These are phyloP conservation scores for Lomentospora prolificans DNA, from an alignment of 2,329 filamentous ascomycete species.

Conservation along the genomic window DNA sequence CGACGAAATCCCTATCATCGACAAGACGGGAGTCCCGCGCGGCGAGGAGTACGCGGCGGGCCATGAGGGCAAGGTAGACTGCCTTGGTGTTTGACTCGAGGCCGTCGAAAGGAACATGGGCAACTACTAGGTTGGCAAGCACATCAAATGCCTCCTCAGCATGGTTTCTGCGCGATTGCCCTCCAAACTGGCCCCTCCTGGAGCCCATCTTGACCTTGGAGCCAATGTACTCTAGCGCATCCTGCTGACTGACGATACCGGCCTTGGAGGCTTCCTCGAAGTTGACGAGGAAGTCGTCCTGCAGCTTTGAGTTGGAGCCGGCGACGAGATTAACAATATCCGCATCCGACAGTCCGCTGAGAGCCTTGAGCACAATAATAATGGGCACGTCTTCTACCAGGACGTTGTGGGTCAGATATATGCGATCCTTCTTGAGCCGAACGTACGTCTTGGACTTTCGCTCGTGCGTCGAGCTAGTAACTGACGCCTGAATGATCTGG, in stretches of 20 bases:
- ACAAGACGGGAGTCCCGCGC: constrained; percentile 81
- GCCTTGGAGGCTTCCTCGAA: constrained; percentile 84
- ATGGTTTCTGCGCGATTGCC: constrained; percentile 59
- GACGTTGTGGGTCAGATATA: constrained; percentile 86
- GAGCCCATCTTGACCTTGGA: constrained; percentile 79
- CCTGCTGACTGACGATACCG: constrained; percentile 84
- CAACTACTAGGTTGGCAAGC: constrained; percentile 83
- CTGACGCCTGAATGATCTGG: constrained; percentile 85
- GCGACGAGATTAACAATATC: constrained; percentile 90
- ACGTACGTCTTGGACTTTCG: constrained; percentile 98
- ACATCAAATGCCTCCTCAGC: constrained; percentile 90
- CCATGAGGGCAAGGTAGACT: constrained; percentile 94
- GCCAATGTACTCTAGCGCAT: constrained; percentile 89
- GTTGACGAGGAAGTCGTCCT: constrained; percentile 91
- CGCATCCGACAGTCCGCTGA: constrained; percentile 88
- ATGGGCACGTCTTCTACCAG: constrained; percentile 91
- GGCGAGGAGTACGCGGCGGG: constrained; percentile 89
- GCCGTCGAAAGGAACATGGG: constrained; percentile 83
- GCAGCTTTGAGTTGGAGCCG: constrained; percentile 77
- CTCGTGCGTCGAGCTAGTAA: constrained; percentile 95
- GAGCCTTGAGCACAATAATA: constrained; percentile 82
- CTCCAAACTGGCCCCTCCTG: constrained; percentile 43
- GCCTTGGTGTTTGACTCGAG: constrained; percentile 96
- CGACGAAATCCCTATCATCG: constrained; percentile 94
- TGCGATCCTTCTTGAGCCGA: constrained; percentile 82